Percentiles rank a stretch among this genome's conserved stretches.
Conservation (phyloP, 2,329 filamentous ascomycete species). For the Colletotrichum brevisporum region DNA sequence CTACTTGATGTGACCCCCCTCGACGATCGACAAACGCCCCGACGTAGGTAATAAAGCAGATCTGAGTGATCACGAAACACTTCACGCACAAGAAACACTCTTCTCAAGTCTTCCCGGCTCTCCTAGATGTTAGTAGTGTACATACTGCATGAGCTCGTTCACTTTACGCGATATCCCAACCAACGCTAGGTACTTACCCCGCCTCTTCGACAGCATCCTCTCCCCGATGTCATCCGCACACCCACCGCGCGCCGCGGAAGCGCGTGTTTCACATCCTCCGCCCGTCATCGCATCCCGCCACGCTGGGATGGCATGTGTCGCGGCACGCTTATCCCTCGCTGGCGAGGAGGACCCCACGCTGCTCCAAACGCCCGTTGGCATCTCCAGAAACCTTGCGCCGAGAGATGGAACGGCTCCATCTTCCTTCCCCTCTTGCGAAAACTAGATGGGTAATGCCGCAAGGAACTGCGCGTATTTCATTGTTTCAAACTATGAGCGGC, state of each 20-base stretch:
- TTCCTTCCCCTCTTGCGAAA: background rate
- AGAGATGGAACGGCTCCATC: background rate
- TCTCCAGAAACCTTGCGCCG: conserved; percentile 19
- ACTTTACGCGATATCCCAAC: background rate
- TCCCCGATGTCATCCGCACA: background rate
- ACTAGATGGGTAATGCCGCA: conserved; percentile 8
- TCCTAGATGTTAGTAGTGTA: background rate
- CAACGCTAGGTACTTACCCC: background rate
- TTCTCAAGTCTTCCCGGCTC: background rate
- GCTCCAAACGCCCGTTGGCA: background rate
- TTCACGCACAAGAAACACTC: background rate
- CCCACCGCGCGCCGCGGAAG: background rate
- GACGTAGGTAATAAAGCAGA: too few relatives aligned
- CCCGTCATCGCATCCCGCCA: conserved; percentile 28
- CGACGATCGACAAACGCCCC: too few relatives aligned
- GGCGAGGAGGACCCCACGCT: background rate
- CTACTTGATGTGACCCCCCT: too few relatives aligned
- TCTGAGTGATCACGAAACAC: too few relatives aligned
- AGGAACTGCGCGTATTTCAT: too few relatives aligned
- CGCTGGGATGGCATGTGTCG: conserved; percentile 38
- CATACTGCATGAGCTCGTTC: too few relatives aligned
- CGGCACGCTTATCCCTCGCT: conserved; percentile 1
- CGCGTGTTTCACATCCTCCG: conserved; percentile 23
- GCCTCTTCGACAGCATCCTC: background rate
- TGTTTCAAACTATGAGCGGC: too few relatives aligned